Conservation (phyloP, 2,329 filamentous ascomycete species). For the Colletotrichum lupini region DNA sequence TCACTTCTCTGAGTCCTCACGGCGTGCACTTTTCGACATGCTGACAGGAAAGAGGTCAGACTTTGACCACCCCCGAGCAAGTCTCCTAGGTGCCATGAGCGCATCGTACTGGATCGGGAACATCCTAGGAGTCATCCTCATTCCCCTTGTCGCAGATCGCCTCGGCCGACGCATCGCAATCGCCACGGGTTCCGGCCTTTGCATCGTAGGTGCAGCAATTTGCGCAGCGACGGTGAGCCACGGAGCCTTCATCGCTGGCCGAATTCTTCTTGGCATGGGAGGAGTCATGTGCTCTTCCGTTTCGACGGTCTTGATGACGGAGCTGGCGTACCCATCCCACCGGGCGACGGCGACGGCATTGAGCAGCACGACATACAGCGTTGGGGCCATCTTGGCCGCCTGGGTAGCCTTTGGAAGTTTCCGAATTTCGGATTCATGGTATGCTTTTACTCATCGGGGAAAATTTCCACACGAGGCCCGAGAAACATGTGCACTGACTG, state of each 20-base stretch:
- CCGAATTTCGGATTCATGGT: constrained; percentile 31
- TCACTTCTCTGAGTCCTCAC: too few species aligned
- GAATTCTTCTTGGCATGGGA: constrained; percentile 56
- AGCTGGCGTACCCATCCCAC: constrained; percentile 33
- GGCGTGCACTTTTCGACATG: background rate
- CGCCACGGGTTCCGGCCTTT: constrained; percentile 44
- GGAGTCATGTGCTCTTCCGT: constrained; percentile 57
- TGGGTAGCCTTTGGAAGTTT: constrained; percentile 51
- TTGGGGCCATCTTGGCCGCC: constrained; percentile 50
- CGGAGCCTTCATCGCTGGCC: constrained; percentile 54
- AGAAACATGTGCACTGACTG: background rate
- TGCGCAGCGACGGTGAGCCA: constrained; percentile 55
- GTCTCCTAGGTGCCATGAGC: constrained; percentile 45
- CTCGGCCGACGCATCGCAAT: constrained; percentile 46
- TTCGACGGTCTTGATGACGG: constrained; percentile 57
- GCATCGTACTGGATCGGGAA: constrained; percentile 52
- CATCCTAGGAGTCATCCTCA: constrained; percentile 56
- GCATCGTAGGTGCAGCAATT: constrained; percentile 49
- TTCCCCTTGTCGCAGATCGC: constrained; percentile 44
- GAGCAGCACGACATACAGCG: constrained; percentile 49
- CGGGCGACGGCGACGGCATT: constrained; percentile 44
- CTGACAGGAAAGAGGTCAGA: constrained; percentile 24
- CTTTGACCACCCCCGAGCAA: constrained; percentile 46
- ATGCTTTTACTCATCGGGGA: background rate
- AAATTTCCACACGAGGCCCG: background rate